Conservation (phyloP, 106 monocot species). For the Posidonia australis region DNA sequence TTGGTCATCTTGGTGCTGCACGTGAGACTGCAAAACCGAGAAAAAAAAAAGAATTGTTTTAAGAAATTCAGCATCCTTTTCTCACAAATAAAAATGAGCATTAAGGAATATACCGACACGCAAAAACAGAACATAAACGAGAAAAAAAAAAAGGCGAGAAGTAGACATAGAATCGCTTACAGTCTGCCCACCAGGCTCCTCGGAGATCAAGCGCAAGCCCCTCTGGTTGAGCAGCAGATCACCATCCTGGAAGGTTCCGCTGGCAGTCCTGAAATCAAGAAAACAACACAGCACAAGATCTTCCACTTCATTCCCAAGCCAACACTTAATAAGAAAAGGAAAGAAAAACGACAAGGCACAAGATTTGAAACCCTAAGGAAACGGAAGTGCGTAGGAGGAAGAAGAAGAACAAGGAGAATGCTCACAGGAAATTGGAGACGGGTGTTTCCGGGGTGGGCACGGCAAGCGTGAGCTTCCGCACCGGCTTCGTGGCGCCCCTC, state of each 20-base stretch:
- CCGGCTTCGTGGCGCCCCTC: constrained; percentile 56
- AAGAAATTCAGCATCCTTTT: neutral
- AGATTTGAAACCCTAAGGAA: neutral
- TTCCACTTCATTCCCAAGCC: too few species aligned
- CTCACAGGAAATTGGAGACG: constrained; percentile 81
- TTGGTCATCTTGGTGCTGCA: constrained; percentile 34
- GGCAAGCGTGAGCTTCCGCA: constrained; percentile 45
- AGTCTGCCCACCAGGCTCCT: constrained; percentile 10
- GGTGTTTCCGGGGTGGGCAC: constrained; percentile 65
- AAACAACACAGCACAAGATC: neutral
- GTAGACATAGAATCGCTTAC: too few species aligned
- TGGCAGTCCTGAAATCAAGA: constrained; percentile 62
- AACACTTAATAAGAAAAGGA: neutral
- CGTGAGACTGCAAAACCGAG: constrained; percentile 1
- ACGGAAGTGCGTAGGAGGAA: too few species aligned
- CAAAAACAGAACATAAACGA: neutral
- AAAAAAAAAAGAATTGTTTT: too few species aligned
- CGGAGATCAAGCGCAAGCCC: constrained; percentile 55
- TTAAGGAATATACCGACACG: too few species aligned
- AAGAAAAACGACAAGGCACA: neutral
- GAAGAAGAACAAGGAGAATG: neutral
- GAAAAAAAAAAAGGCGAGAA: too few species aligned
- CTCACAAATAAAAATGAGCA: neutral
- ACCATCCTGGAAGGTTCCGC: constrained; percentile 89
- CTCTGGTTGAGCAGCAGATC: constrained; percentile 73